These are phyloP conservation scores for Cardiospermum halicacabum DNA, from an alignment of 345 rosid genomes.

Conservation along the genomic window DNA sequence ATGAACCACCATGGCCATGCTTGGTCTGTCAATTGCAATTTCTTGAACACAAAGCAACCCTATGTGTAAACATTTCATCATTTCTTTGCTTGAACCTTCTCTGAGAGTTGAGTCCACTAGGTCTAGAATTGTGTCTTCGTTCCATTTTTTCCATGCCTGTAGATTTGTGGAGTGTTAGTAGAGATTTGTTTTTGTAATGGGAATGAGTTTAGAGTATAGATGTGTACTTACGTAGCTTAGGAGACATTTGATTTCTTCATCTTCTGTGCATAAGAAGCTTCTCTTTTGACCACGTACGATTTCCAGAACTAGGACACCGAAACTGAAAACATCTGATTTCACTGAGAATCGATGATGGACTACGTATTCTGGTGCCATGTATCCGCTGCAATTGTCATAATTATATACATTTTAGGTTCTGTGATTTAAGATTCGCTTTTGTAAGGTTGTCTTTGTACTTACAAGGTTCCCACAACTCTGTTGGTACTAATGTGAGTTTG, in stretches of 20 bases:
- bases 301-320: constrained; percentile 31
- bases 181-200: too few species aligned
- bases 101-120: constrained; percentile 13
- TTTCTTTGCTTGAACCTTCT: constrained; percentile 9
- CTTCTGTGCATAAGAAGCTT: background rate
- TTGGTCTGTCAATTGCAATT: constrained; percentile 23
- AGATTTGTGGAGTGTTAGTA: too few species aligned
- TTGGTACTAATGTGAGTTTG: constrained; percentile 32
- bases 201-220: too few species aligned
- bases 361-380: constrained; percentile 39
- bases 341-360: constrained; percentile 29
- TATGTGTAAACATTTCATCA: constrained; percentile 15
- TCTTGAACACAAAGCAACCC: constrained; percentile 34
- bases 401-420: background rate
- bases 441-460: constrained; percentile 8
- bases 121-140: constrained; percentile 10
- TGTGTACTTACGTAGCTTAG: constrained; percentile 23
- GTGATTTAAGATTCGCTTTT: background rate
- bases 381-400: constrained; percentile 26
- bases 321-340: constrained; percentile 36
- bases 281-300: constrained; percentile 23
- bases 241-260: constrained; percentile 11
- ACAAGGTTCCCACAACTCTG: constrained; percentile 41
- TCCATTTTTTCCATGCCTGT: constrained; percentile 29
- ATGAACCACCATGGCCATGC: constrained; percentile 21